Conservation (phyloP, 176 grass and related monocot genomes). For the Aegilops speltoides region DNA sequence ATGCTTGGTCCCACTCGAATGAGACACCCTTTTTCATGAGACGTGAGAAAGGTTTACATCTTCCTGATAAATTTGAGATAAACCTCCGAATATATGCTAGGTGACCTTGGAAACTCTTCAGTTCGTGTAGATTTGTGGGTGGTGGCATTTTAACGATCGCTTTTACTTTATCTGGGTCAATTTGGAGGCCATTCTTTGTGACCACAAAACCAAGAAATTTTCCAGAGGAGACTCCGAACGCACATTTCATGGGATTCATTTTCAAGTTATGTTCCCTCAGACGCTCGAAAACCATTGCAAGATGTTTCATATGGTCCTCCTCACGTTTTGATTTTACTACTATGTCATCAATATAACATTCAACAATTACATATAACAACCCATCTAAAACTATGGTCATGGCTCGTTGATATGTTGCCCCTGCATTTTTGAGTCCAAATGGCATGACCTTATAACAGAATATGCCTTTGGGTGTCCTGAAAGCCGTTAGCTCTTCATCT, state of each 20-base stretch:
- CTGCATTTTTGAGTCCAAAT: too few species aligned
- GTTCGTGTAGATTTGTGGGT: not conserved
- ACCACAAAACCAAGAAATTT: not conserved
- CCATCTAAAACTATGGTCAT: not conserved
- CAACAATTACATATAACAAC: not conserved
- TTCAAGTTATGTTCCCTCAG: not conserved
- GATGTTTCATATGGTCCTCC: not conserved
- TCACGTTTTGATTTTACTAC: not conserved
- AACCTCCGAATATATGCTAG: too few species aligned
- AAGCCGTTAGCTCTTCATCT: not conserved
- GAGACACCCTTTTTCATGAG: too few species aligned
- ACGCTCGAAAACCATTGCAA: not conserved
- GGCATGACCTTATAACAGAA: too few species aligned
- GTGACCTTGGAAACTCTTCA: too few species aligned
- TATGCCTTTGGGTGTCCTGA: not conserved
- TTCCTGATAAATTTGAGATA: not conserved
- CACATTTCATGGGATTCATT: not conserved
- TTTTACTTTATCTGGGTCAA: not conserved
- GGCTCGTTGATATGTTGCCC: not conserved
- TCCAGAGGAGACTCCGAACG: not conserved
- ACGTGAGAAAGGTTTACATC: not conserved
- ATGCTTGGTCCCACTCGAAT: too few species aligned
- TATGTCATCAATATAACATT: conserved; percentile 15
- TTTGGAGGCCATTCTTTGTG: not conserved
- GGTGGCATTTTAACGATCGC: not conserved